phyloP scores from a whole-genome alignment of 2,329 filamentous ascomycete species.

The Dothideomycetes sp. region DNA sequence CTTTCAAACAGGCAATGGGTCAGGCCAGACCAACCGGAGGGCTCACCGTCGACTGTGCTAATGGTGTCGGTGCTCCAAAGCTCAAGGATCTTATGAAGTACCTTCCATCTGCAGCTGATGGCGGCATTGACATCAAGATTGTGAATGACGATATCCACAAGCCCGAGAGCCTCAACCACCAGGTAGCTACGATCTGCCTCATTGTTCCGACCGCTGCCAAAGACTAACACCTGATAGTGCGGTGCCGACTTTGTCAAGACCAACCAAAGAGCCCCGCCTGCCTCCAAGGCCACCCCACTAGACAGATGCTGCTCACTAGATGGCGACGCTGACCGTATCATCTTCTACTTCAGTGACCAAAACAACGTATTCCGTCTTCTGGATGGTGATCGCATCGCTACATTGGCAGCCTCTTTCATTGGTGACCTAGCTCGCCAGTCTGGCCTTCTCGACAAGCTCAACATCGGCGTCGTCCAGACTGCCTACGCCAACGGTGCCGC shows the following conservation, averaged over 20 bases:
- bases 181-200: conserved; percentile 45
- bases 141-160: conserved; percentile 90
- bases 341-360: conserved; percentile 86
- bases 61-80: conserved; percentile 91
- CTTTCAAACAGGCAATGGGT: conserved; percentile 75
- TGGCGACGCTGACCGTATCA: conserved; percentile 87
- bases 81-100: conserved; percentile 76
- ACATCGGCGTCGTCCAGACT: conserved; percentile 91
- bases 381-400: conserved; percentile 93
- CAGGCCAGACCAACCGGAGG: conserved; percentile 62
- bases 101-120: conserved; percentile 55
- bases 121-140: conserved; percentile 69
- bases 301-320: conserved; percentile 85
- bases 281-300: conserved; percentile 62
- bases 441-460: conserved; percentile 67
- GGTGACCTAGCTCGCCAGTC: conserved; percentile 74
- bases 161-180: conserved; percentile 77
- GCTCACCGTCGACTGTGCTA: conserved; percentile 87
- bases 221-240: conserved; percentile 43
- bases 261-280: conserved; percentile 78
- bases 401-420: conserved; percentile 86
- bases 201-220: neutral
- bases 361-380: conserved; percentile 81
- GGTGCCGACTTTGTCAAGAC: conserved; percentile 98
- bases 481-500: conserved; percentile 95